These are phyloP conservation scores for Phoma sp. DNA, from an alignment of 2,329 filamentous ascomycete species.

Conservation along the genomic window DNA sequence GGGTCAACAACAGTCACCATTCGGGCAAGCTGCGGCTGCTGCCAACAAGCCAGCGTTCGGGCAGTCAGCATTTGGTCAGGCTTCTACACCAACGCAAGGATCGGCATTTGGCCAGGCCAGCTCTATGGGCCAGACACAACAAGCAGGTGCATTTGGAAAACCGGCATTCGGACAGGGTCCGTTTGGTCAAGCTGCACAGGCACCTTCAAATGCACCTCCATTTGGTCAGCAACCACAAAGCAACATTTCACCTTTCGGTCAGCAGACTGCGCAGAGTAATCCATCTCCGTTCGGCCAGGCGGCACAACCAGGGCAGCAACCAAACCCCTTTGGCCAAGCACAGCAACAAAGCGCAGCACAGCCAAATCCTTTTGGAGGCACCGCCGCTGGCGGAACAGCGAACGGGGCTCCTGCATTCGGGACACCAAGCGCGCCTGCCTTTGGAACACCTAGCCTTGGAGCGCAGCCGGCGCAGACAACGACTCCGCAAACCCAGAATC, in stretches of 20 bases:
- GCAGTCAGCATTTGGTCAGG: constrained; percentile 46
- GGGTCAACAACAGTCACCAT: constrained; percentile 30
- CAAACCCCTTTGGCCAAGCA: constrained; percentile 29
- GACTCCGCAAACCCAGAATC: constrained; percentile 22
- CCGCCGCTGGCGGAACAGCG: constrained; percentile 15
- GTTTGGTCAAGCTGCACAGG: constrained; percentile 54
- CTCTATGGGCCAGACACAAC: constrained; percentile 27
- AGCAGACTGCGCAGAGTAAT: constrained; percentile 22
- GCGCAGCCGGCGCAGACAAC: constrained; percentile 18
- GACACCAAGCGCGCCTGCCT: constrained; percentile 46
- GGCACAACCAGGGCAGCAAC: constrained; percentile 18
- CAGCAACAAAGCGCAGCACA: constrained; percentile 23
- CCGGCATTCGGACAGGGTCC: constrained; percentile 45
- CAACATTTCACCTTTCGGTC: constrained; percentile 38
- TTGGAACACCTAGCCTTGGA: constrained; percentile 40
- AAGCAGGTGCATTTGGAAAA: constrained; percentile 50
- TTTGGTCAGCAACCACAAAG: constrained; percentile 44
- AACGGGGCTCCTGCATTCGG: constrained; percentile 35
- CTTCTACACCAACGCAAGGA: constrained; percentile 36
- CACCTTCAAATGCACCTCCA: constrained; percentile 35
- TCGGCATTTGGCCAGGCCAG: constrained; percentile 43
- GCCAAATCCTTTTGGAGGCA: constrained; percentile 27
- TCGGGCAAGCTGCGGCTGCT: constrained; percentile 47
- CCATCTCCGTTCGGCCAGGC: constrained; percentile 32
- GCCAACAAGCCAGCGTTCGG: constrained; percentile 45